Base-by-base conservation (phyloP, 306 rosid genomes). In the Leucaena leucocephala region DNA sequence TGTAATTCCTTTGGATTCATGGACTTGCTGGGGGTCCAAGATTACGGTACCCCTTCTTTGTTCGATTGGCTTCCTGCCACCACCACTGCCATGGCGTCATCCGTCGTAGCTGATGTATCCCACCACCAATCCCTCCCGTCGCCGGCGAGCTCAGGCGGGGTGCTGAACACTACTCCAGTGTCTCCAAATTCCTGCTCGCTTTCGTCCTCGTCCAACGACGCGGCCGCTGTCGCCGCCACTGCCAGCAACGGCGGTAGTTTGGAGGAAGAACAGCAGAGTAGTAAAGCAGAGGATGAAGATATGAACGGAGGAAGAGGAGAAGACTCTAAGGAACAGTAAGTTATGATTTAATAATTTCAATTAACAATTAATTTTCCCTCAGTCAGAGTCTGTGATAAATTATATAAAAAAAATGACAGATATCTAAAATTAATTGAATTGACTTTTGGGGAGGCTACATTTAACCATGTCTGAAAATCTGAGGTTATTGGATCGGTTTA, bases 111-210 rank as follows among this genome's bases (percentile, higher is more conserved):
- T 71, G 10, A 62, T 46, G 7, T 71, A 17, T 5, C 15, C 45
- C 76, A 46, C 44, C 44, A 40, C 82, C n/a, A 22, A 64, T 48
- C 77, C 5, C 71, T 70, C 12, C 89, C 59, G 5, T 90, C 92
- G 0, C 89, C 88, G 63, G 78, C 77, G 1, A 67, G 71, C 16
- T 80, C 91, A 48, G 84, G 72, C 8, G 98, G 92, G 87, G 97
- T 80, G 1, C n/a, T 91, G 58, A 92, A 91, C 16, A 83, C 91
- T 27, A 27, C 1, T 64, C 93, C 97, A 3, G 68, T 91, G 0
- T 85, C 97, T 0, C 94, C 97, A 0, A 84, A 88, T 87, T 91
- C 92, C 0, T 82, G 85, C 1, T 92, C 96, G 3, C 83, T 90
- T 71, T 91, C 99, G 8, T 93, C 92, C 0, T 93, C 91, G 0